phyloP scores from a whole-genome alignment of 768 basidiomycete species.

The Tylopilus sp. region DNA sequence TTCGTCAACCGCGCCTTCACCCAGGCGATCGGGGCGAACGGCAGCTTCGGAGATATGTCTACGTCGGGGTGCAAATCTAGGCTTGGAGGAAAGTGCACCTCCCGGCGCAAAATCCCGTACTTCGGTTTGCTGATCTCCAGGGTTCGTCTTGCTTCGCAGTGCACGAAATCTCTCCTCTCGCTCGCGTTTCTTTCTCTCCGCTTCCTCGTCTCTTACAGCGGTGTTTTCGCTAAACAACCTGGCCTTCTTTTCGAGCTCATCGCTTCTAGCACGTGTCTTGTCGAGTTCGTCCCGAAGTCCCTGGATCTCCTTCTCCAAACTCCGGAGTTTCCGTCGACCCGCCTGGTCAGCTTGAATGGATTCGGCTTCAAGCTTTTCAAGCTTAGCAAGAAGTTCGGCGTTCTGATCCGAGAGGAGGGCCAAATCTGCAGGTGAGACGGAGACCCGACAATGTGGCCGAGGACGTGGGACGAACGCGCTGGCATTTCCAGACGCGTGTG shows the following conservation, averaged over 20 bases:
- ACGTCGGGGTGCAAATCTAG: constrained; percentile 21
- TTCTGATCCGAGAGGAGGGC: constrained; percentile 79
- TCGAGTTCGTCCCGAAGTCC: constrained; percentile 73
- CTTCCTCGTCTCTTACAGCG: constrained; percentile 28
- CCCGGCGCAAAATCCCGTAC: constrained; percentile 63
- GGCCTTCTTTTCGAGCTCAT: constrained; percentile 67
- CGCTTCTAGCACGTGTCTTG: constrained; percentile 63
- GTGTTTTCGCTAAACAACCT: constrained; percentile 35
- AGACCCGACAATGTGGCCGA: constrained; percentile 40
- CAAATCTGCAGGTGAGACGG: constrained; percentile 67
- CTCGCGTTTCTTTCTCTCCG: constrained; percentile 28
- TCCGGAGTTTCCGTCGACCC: constrained; percentile 65
- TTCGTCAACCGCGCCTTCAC: constrained; percentile 10
- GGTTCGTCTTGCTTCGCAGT: constrained; percentile 41
- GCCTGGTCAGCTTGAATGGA: constrained; percentile 60
- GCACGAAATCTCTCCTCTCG: constrained; percentile 53
- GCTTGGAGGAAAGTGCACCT: constrained; percentile 36
- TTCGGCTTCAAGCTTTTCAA: constrained; percentile 74
- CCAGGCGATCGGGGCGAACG: constrained; percentile 6
- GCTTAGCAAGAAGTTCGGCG: constrained; percentile 69
- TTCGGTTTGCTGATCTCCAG: constrained; percentile 30
- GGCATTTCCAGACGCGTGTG: constrained; percentile 20
- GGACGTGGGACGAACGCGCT: constrained; percentile 19
- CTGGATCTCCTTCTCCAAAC: constrained; percentile 79
- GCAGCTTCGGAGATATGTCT: constrained; percentile 30